Conservation (phyloP, 495 filamentous ascomycete genomes). For the Aspergillus nanangensis region DNA sequence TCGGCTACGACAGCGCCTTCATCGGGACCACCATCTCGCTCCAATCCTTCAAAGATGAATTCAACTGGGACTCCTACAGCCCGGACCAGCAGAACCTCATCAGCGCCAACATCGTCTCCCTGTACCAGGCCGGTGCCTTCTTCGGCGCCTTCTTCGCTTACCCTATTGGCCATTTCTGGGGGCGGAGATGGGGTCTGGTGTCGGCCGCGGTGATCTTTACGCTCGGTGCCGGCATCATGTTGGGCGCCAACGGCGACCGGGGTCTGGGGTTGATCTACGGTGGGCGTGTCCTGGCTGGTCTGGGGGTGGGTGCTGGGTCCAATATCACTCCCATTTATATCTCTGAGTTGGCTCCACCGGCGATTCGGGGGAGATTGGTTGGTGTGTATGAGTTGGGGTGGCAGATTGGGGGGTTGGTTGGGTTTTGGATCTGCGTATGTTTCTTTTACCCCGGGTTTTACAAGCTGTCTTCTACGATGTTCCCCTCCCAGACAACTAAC, state of each 20-base stretch:
- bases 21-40: slow-evolving; percentile 69
- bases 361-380: slow-evolving; percentile 75
- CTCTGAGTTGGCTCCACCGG: slow-evolving; percentile 74
- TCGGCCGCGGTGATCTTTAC: slow-evolving; percentile 52
- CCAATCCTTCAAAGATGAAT: slow-evolving; percentile 59
- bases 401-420: slow-evolving; percentile 70
- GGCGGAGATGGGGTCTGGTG: slow-evolving; percentile 49
- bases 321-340: slow-evolving; percentile 77
- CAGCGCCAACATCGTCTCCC: slow-evolving; percentile 65
- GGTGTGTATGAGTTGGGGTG: slow-evolving; percentile 72
- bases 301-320: slow-evolving; percentile 74
- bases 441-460: neutral
- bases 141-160: slow-evolving; percentile 59
- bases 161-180: slow-evolving; percentile 49
- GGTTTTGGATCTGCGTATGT: slow-evolving; percentile 65
- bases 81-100: slow-evolving; percentile 41
- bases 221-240: slow-evolving; percentile 60
- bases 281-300: slow-evolving; percentile 67
- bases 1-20: slow-evolving; percentile 71
- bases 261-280: slow-evolving; percentile 62
- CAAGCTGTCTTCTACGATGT: neutral
- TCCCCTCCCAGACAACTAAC: too few species aligned
- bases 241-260: slow-evolving; percentile 51
- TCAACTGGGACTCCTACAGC: slow-evolving; percentile 46
- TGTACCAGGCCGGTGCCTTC: slow-evolving; percentile 66